These are phyloP conservation scores for Abrus precatorius DNA, from an alignment of 306 rosid species.

Conservation along the genomic window DNA sequence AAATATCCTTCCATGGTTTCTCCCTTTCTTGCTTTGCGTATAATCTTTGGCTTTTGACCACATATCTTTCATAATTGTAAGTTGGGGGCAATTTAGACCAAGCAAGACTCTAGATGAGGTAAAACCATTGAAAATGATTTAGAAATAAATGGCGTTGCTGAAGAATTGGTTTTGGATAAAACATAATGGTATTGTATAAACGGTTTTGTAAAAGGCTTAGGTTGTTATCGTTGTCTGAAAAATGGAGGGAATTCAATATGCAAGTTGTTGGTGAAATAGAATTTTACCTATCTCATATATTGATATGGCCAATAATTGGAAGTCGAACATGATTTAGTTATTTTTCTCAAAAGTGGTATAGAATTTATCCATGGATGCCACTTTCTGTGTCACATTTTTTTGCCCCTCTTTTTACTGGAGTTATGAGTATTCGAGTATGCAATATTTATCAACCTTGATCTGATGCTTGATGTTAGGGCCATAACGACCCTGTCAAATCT, in stretches of 20 bases:
- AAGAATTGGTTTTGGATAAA: not conserved
- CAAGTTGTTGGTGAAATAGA: not conserved
- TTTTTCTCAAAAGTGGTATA: not conserved
- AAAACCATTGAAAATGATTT: slow-evolving; percentile 1
- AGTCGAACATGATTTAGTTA: not conserved
- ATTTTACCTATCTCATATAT: not conserved
- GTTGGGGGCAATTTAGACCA: not conserved
- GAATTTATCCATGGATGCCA: not conserved
- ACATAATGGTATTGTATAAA: not conserved
- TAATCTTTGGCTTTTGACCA: not conserved
- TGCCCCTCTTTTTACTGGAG: not conserved
- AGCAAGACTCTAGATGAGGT: not conserved
- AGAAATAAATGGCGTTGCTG: not conserved
- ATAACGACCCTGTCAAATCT: slow-evolving; percentile 60
- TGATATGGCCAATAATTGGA: not conserved
- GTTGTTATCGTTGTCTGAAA: not conserved
- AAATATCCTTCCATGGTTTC: not conserved
- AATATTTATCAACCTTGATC: slow-evolving; percentile 1
- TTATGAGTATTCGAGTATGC: not conserved
- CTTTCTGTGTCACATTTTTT: slow-evolving; percentile 3
- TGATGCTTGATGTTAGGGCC: slow-evolving; percentile 67
- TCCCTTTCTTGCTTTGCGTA: not conserved
- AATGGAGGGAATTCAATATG: not conserved
- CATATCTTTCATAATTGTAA: too few relatives aligned
- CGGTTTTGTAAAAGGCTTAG: not conserved